Evolutionary conservation across 1,139 yeast species (phyloP), one percentile per base, ranked within the genome.

Genomic region (Sugiyamaella grinbergsii): DNA sequence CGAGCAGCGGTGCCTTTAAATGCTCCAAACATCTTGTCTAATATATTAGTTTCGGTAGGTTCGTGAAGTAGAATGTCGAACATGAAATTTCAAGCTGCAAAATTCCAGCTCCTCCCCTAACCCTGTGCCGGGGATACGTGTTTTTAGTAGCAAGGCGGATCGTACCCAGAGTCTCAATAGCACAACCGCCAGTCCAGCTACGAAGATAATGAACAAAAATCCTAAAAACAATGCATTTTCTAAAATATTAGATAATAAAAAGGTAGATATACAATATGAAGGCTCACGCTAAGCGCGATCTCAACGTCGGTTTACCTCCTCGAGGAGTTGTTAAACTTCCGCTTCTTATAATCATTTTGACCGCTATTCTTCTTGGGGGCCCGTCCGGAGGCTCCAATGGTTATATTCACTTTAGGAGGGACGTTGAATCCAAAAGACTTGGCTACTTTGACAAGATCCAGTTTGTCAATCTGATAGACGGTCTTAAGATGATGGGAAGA

Each of bases 391-490:
- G 96, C 88, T 15, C 98, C 98, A 60, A 93, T 89, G 31, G 96
- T 85, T 56, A 93, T 91, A 67, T 93, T 93, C 50, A 93, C 98
- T 74, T 90, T 90, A 59, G 99, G 99, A 41, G 98, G 98, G 19
- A 88, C 85, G 45, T 85, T 84, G 72, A 94, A 93, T 5, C 99
- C 99, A 70, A 87, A 93, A 11, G 95, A 85, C 70, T 85, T 87
- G 54, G 97, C 98, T 31, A 93, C 98, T 74, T 91, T 93, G 37
- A 85, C 93, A 60, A 93, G 76, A 69, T 93, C 98, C 55, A 93
- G 77, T 71, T 91, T 89, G 71, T 93, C 98, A 61, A 93, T 89
- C 72, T 91, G 96, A 68, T 93, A 93, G 16, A 93, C 98, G 1
- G 96, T 86, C 71, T 93, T 93, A 69, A 93, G 77, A 65, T 91